Evolutionary conservation across 495 filamentous ascomycete species (phyloP).

Genomic region (Xylaria scruposa): DNA sequence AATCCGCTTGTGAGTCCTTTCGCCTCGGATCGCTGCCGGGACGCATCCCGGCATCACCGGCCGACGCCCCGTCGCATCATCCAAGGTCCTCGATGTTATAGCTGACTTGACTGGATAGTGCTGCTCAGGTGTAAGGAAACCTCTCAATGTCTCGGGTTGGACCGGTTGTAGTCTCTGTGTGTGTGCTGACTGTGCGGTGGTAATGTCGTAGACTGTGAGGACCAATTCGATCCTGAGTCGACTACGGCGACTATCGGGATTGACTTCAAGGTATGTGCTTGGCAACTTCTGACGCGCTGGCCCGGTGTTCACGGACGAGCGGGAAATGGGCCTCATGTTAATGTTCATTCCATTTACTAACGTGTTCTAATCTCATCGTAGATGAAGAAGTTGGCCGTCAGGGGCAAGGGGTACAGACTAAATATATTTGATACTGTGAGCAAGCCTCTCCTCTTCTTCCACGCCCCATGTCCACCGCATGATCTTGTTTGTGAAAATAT

Average conservation of each 20-base stretch:
- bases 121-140: constrained; percentile 47
- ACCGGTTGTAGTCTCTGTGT: too few species aligned
- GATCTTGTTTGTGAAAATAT: background rate
- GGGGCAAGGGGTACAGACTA: constrained; percentile 61
- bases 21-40: background rate
- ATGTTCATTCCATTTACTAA: background rate
- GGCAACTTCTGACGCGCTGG: background rate
- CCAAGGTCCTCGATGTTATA: background rate
- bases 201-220: constrained; percentile 56
- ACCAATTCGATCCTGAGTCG: constrained; percentile 65
- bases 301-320: background rate
- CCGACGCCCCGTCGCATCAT: background rate
- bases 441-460: background rate
- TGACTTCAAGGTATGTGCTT: constrained; percentile 60
- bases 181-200: constrained; percentile 1
- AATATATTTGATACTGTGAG: constrained; percentile 66
- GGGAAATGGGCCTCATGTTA: background rate
- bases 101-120: constrained; percentile 29
- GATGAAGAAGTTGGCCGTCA: constrained; percentile 56
- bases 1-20: constrained; percentile 56
- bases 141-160: background rate
- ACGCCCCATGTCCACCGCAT: background rate
- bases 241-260: constrained; percentile 66
- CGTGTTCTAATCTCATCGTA: constrained; percentile 23
- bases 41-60: constrained; percentile 4